Percentiles rank a stretch among this genome's conserved stretches.
These are phyloP conservation scores for Rhizophagus sp. DNA, from an alignment of 192 early-diverging fungal genomes.

Conservation along the genomic window DNA sequence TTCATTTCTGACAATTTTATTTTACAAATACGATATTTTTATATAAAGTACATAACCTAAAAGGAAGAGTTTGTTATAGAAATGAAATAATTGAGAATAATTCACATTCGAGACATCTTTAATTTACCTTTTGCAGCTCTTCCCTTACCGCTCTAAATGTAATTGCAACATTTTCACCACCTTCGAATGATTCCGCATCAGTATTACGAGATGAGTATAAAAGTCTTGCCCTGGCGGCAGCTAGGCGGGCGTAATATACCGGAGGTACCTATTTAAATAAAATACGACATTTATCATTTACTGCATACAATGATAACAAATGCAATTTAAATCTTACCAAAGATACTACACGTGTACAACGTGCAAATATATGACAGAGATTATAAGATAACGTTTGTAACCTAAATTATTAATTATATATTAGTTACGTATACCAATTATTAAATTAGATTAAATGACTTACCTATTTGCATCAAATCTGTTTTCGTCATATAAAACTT, in stretches of 20 bases:
- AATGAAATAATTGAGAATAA: not conserved
- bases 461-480: slow-evolving; percentile 64
- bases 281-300: no score
- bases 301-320: not conserved
- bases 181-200: slow-evolving; percentile 39
- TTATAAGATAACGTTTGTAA: slow-evolving; percentile 88
- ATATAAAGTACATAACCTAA: slow-evolving; percentile 2
- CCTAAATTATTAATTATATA: not conserved
- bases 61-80: not conserved
- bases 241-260: slow-evolving; percentile 91
- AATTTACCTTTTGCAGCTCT: slow-evolving; percentile 35
- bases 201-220: no score
- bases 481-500: slow-evolving; percentile 88
- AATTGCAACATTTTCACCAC: not conserved
- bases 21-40: not conserved
- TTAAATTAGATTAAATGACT: no score
- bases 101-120: not conserved
- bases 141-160: slow-evolving; percentile 41
- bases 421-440: no score
- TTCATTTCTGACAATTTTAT: not conserved
- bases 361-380: slow-evolving; percentile 89
- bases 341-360: slow-evolving; percentile 85
- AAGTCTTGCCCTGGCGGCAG: slow-evolving; percentile 80
- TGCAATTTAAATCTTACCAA: slow-evolving; percentile 41
- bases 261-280: slow-evolving; percentile 57